Base-by-base conservation (phyloP, 192 early-diverging fungal species). In the Funneliformis mosseae region DNA sequence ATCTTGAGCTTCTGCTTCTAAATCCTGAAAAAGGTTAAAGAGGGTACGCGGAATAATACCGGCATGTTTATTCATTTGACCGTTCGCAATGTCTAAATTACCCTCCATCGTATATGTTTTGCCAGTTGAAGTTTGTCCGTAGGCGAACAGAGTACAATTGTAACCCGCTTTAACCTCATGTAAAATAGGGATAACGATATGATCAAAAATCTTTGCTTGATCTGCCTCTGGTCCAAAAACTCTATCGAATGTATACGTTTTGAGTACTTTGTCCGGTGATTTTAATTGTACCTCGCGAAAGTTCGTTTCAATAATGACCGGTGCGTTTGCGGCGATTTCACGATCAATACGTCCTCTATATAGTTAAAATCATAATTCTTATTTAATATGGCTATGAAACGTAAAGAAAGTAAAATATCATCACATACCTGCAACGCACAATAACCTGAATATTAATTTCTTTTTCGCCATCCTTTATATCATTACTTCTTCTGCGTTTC, bases 91-190 rank as follows among this genome's bases (percentile, higher is more conserved):
- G 0, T 88, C 86, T 18, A 97, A 83, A 76, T 97, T 92, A 25
- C 97, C 96, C 80, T 99, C 96, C 97, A 99, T 99, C 2, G 97
- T 98, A 81, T 89, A 92, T 59, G 98, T 98, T 87, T 99, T 99
- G 78, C 97, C 97, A 0, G 96, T 95, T 60, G 96, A 96, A 3
- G 96, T 97, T 85, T 96, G 92, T 25, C 92, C 94, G 80, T 95
- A 96, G 6, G 94, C 94, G 81, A 96, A 92, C 70, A 96, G 91
- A 25, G 92, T 93, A 83, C 93, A 93, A 83, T 93, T 96, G 84
- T 92, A 95, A 23, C 94, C 80, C 83, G 71, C 88, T 81, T 42
- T 55, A 43, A 94, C 93, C 67, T 99, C 95, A 14, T 94, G 85
- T 11, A 99, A 83, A 38, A 97, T 97, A 1, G 96, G 96, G 42